A percentile compares a stretch with the other conserved stretches of the same genome.
Conservation (phyloP, 441 rosid species). For the Metrosideros polymorpha region DNA sequence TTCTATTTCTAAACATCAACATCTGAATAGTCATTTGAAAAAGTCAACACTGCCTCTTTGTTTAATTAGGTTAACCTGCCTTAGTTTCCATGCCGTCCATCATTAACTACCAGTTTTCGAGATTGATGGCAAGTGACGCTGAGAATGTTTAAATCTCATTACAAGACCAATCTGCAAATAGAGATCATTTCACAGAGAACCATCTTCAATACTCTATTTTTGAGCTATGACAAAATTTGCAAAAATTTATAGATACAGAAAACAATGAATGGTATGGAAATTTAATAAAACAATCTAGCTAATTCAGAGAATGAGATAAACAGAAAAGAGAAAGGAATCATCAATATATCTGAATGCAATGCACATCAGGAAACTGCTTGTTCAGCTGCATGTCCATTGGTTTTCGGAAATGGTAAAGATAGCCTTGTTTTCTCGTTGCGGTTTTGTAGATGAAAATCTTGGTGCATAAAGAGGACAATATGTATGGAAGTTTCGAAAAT, state of each 20-base stretch:
- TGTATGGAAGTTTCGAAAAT: neutral
- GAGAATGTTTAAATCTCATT: neutral
- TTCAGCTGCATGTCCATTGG: neutral
- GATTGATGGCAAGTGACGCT: neutral
- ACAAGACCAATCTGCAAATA: neutral
- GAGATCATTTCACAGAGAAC: neutral
- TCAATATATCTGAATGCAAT: neutral
- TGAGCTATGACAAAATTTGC: neutral
- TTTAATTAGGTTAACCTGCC: neutral
- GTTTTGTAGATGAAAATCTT: neutral
- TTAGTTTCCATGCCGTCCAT: neutral
- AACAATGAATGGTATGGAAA: neutral
- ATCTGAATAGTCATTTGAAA: neutral
- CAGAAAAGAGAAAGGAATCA: neutral
- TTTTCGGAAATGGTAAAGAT: neutral
- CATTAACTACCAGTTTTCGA: neutral
- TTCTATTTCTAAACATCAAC: neutral
- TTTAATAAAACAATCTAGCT: neutral
- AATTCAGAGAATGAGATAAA: neutral
- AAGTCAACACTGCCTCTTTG: neutral
- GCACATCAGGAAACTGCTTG: neutral
- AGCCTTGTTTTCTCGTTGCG: neutral
- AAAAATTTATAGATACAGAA: neutral
- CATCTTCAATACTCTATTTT: neutral
- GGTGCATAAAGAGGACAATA: neutral